Percentiles rank a stretch among this genome's conserved stretches.
Conservation (phyloP, 2,329 filamentous ascomycete species). For the Cryphonectria carpinicola region DNA sequence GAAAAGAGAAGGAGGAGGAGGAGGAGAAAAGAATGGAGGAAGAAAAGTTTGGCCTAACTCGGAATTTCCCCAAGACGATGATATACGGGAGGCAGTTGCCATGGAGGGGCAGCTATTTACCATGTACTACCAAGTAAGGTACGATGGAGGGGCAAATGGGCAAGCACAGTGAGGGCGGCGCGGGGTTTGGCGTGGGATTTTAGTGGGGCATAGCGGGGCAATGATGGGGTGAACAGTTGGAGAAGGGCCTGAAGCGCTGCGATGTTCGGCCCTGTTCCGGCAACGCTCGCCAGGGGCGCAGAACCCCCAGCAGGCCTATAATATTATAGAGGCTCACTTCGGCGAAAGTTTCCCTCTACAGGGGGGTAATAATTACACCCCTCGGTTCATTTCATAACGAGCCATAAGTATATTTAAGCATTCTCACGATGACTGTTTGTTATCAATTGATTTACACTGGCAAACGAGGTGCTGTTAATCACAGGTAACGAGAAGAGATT, state of each 20-base stretch:
- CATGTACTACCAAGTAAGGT: neutral
- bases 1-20: neutral
- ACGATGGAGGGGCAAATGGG: neutral
- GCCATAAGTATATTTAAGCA: neutral
- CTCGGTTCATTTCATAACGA: neutral
- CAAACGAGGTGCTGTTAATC: no score
- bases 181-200: neutral
- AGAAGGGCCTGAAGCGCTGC: neutral
- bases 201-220: neutral
- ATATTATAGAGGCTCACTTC: neutral
- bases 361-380: neutral
- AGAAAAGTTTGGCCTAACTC: no score
- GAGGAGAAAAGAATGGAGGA: neutral
- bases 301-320: neutral
- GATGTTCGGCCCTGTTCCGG: neutral
- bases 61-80: neutral
- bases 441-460: no score
- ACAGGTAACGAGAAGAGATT: neutral
- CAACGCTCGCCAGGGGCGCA: neutral
- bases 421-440: neutral
- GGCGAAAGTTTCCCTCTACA: neutral
- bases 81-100: neutral
- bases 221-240: neutral
- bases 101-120: conserved; percentile 1
- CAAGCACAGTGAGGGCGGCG: neutral